Base-by-base conservation (phyloP, 2,329 filamentous ascomycete species). In the Aphanoascus verrucosus region DNA sequence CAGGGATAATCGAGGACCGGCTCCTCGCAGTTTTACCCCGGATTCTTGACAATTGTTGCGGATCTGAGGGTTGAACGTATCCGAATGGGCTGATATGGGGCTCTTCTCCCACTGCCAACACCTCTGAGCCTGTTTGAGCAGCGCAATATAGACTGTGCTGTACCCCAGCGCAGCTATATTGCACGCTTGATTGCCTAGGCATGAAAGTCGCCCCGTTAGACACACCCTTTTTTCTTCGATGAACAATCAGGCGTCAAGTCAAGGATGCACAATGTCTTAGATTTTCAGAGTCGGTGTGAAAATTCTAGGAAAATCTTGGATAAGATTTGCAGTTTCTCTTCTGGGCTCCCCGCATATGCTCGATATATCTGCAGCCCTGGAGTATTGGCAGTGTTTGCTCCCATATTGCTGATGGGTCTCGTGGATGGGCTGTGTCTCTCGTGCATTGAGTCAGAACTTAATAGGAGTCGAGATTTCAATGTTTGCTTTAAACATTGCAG, bases 401-500 rank as follows among this genome's bases (percentile, higher is more conserved):
- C 37, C 20, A 9, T 11, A 34, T 44, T 51, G 28, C 11, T 23
- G 35, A 23, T 44, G 12, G 38, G 17, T 23, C 49, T 44, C 20
- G 49, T 51, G 49, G 17, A 44, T 44, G 15, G 6, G 15, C 38
- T 20, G 9, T 44, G 20, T 19, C 35, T 44, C 49, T 28, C 40
- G 49, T 51, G 49, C 49, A 35, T 15, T 35, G 1, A 15, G 38
- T 28, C 5, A 23, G 14, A 20, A 34, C 48, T 15, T 45, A 34
- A 20, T 38, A 20, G 19, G 41, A 46, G 49, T 46, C 50, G 42
- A 52, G 19, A 46, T 17, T 19, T 32, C 12, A 52, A 46, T 52
- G 50, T 52, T 52, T 52, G 50, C 50, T 52, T 46, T 28, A 6
- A 8, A 46, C 9, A 38, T 15, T 41, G 32, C 32, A 19, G 17